phyloP scores from a whole-genome alignment of 768 basidiomycete genomes.

The Pisolithus sp. region DNA sequence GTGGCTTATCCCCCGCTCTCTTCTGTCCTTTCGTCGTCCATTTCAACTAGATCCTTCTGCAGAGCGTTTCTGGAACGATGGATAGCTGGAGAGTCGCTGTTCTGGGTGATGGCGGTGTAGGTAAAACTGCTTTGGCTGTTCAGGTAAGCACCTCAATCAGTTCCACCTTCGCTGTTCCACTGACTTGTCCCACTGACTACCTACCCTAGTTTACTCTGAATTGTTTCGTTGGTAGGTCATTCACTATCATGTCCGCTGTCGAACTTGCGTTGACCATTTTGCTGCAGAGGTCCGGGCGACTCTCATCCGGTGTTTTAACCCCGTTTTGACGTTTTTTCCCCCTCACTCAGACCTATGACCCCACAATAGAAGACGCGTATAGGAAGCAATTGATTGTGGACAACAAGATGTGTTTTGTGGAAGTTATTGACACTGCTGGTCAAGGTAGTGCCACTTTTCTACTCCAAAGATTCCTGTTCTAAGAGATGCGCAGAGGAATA shows the following conservation, averaged over 20 bases:
- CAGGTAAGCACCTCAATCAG: constrained; percentile 51
- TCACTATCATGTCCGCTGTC: constrained; percentile 2
- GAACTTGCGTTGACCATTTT: constrained; percentile 9
- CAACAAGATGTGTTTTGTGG: constrained; percentile 91
- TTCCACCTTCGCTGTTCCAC: not conserved
- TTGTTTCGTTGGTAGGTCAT: constrained; percentile 84
- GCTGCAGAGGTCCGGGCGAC: constrained; percentile 46
- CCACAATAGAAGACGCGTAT: constrained; percentile 98
- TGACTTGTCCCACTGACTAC: constrained; percentile 13
- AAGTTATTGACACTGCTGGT: constrained; percentile 96
- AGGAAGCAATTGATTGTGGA: constrained; percentile 93
- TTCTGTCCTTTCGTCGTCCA: constrained; percentile 21
- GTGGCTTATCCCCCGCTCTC: constrained; percentile 6
- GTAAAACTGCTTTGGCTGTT: constrained; percentile 93
- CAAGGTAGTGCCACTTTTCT: constrained; percentile 59
- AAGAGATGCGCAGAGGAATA: constrained; percentile 73
- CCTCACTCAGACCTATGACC: constrained; percentile 78
- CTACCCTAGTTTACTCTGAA: constrained; percentile 78
- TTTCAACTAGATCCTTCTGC: constrained; percentile 13
- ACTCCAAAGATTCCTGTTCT: constrained; percentile 11
- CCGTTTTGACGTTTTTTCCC: constrained; percentile 5
- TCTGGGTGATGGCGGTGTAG: constrained; percentile 94
- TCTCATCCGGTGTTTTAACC: constrained; percentile 6
- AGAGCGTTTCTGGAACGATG: constrained; percentile 41
- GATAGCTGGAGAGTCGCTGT: constrained; percentile 95